phyloP scores from a whole-genome alignment of 1,284 basidiomycete genomes.

The Cryptococcus depauperatus region DNA sequence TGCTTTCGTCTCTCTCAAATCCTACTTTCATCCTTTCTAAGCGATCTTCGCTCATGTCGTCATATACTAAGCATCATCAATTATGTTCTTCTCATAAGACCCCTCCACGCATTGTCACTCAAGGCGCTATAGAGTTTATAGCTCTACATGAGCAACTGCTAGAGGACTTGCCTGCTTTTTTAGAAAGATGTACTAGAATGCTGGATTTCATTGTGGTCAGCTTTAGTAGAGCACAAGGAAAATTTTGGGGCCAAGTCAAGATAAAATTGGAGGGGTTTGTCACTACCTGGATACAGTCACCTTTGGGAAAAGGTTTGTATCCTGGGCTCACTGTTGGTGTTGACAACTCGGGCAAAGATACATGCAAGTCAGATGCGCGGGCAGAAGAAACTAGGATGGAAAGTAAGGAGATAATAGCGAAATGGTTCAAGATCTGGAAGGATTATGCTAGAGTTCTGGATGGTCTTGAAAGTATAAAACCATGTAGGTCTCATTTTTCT shows the following conservation, averaged over 20 bases:
- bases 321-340: no score
- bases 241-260: constrained; percentile 24
- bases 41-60: constrained; percentile 30
- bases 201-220: constrained; percentile 35
- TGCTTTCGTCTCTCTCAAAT: constrained; percentile 35
- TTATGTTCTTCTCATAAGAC: constrained; percentile 23
- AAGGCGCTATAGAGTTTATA: constrained; percentile 41
- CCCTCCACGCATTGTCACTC: constrained; percentile 26
- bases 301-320: constrained; percentile 1
- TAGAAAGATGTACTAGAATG: constrained; percentile 39
- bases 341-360: no score
- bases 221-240: constrained; percentile 35
- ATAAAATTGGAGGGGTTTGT: constrained; percentile 20
- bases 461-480: constrained; percentile 25
- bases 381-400: constrained; percentile 1
- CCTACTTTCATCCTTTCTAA: constrained; percentile 38
- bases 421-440: constrained; percentile 27
- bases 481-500: constrained; percentile 19
- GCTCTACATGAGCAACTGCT: constrained; percentile 44
- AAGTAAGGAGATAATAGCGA: constrained; percentile 20
- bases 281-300: constrained; percentile 17
- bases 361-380: neutral
- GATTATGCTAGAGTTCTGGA: constrained; percentile 32
- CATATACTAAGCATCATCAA: constrained; percentile 38
- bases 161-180: constrained; percentile 42